A percentile compares a stretch with the other conserved stretches of the same genome.
These are phyloP conservation scores for Cryptococcus amylolentus DNA, from an alignment of 1,284 basidiomycete species.

Conservation along the genomic window DNA sequence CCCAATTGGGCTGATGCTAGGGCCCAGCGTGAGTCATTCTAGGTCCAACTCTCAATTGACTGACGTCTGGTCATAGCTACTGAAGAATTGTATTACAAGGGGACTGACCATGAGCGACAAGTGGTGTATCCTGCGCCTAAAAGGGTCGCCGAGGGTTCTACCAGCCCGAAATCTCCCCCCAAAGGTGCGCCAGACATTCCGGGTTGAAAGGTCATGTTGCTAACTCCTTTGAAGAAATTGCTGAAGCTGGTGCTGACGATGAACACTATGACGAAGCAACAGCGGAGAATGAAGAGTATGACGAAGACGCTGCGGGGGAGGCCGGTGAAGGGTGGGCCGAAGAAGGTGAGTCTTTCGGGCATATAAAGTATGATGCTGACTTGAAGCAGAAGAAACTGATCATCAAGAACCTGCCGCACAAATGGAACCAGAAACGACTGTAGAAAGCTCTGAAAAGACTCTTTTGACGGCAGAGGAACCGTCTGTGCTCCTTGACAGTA, in stretches of 20 bases:
- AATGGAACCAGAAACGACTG: background rate
- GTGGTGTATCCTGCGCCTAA: background rate
- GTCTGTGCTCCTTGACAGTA: no score
- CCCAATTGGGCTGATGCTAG: conserved; percentile 15
- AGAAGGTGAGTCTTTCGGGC: background rate
- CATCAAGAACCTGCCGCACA: no score
- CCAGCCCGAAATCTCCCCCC: background rate
- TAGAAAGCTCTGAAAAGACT: no score
- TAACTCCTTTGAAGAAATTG: background rate
- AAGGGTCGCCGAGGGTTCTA: background rate
- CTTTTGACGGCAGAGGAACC: no score
- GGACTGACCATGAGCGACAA: background rate
- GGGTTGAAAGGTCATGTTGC: background rate
- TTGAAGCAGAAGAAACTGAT: no score
- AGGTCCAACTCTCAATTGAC: no score
- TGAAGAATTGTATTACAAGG: background rate
- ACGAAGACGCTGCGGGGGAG: background rate
- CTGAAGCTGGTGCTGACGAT: background rate
- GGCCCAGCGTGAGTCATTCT: background rate
- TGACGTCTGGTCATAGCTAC: background rate
- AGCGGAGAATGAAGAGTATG: conserved; percentile 2
- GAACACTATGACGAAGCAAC: conserved; percentile 3
- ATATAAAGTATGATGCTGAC: no score
- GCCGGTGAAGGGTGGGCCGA: background rate
- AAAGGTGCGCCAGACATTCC: background rate